phyloP scores from a whole-genome alignment of 768 basidiomycete genomes.

The Amanita polypyramis region DNA sequence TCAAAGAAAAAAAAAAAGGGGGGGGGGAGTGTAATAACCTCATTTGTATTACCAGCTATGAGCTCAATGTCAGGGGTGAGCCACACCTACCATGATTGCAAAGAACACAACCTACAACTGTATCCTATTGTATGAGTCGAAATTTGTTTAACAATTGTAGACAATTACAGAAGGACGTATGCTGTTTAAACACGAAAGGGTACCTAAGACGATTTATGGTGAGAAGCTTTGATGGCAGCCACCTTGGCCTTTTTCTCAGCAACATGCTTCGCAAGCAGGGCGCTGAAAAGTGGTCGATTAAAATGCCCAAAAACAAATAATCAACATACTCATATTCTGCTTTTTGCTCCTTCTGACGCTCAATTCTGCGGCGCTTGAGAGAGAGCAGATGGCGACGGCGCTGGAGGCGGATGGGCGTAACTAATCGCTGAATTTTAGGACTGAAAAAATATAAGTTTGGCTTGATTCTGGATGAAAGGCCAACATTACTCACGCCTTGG shows the following conservation, averaged over 20 bases:
- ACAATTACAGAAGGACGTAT: no score
- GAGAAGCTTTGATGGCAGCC: slow-evolving; percentile 75
- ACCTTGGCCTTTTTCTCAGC: slow-evolving; percentile 90
- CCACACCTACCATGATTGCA: no score
- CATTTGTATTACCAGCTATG: no score
- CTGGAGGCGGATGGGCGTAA: slow-evolving; percentile 92
- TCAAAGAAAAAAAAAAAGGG: no score
- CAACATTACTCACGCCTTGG: slow-evolving; percentile 72
- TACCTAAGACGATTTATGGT: slow-evolving; percentile 31
- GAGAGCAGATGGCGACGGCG: slow-evolving; percentile 88
- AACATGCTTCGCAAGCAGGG: slow-evolving; percentile 77
- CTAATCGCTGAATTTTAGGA: slow-evolving; percentile 95
- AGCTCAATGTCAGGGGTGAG: no score
- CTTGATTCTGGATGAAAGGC: background rate
- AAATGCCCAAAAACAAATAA: background rate
- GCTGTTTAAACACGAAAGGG: no score
- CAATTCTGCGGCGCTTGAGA: slow-evolving; percentile 80
- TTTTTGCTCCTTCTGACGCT: slow-evolving; percentile 93
- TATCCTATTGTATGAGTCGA: no score
- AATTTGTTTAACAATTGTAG: no score
- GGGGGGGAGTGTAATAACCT: no score
- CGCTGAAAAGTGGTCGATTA: slow-evolving; percentile 22
- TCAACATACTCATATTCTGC: slow-evolving; percentile 74
- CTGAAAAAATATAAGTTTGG: slow-evolving; percentile 24
- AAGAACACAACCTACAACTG: no score